Conservation (phyloP, 305 asterid genomes). For the Fraxinus ornus region DNA sequence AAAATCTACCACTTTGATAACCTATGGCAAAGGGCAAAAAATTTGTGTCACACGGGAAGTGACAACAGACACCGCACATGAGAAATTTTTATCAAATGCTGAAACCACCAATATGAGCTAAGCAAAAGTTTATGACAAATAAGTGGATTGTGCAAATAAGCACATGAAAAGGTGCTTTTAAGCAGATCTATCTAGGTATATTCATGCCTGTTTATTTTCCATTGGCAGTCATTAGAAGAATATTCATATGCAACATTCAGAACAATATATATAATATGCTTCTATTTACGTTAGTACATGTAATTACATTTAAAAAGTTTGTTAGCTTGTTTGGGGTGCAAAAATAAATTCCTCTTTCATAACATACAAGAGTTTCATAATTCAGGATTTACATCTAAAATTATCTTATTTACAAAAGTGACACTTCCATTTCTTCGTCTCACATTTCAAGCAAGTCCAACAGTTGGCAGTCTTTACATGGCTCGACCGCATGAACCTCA, state of each 20-base stretch:
- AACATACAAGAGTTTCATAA: background rate
- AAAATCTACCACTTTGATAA: background rate
- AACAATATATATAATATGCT: background rate
- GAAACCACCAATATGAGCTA: background rate
- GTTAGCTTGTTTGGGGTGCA: background rate
- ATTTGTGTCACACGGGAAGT: background rate
- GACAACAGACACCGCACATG: background rate
- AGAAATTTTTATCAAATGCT: background rate
- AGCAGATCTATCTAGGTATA: background rate
- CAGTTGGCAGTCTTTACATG: background rate
- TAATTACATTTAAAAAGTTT: background rate
- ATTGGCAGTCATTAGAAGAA: background rate
- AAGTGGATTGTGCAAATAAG: background rate
- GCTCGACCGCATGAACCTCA: background rate
- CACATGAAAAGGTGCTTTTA: background rate
- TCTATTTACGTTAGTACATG: background rate
- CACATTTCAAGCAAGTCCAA: background rate
- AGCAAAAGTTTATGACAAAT: background rate
- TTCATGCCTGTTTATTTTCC: background rate
- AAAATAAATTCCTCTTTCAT: slow-evolving; percentile 20
- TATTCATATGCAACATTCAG: background rate
- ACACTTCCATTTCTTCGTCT: background rate
- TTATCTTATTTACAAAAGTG: background rate
- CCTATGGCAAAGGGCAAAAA: background rate
- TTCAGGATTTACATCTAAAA: background rate